Evolutionary conservation across 331 rosid genomes (phyloP).

Genomic region (Acacia pycnantha): DNA sequence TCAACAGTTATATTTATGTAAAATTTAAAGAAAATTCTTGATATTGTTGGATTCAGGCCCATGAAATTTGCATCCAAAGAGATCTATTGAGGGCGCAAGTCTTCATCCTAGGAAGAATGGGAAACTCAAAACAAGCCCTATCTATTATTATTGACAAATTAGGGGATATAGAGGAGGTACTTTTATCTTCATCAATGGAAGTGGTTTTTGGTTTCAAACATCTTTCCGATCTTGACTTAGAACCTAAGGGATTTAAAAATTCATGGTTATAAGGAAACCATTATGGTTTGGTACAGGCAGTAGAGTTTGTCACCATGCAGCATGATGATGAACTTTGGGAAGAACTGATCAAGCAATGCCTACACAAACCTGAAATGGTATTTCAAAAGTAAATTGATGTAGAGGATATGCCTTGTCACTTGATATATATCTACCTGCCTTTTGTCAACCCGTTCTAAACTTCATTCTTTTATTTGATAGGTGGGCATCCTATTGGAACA

Average conservation of each 20-base stretch:
- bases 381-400: conserved; percentile 12
- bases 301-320: conserved; percentile 92
- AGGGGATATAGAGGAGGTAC: conserved; percentile 97
- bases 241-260: conserved; percentile 13
- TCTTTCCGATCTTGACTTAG: conserved; percentile 19
- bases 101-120: conserved; percentile 98
- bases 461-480: conserved; percentile 48
- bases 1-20: conserved; percentile 12
- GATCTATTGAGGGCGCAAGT: conserved; percentile 85
- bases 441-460: conserved; percentile 15
- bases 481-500: conserved; percentile 94
- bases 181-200: conserved; percentile 26
- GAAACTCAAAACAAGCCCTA: conserved; percentile 88
- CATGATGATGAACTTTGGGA: conserved; percentile 99
- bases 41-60: conserved; percentile 66
- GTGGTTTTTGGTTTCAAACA: conserved; percentile 22
- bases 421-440: not conserved
- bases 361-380: conserved; percentile 98
- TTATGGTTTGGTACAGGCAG: conserved; percentile 62
- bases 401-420: conserved; percentile 1
- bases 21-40: conserved; percentile 26
- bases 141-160: conserved; percentile 76
- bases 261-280: not conserved
- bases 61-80: conserved; percentile 71
- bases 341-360: conserved; percentile 90